These are phyloP conservation scores for Diaporthe sp. DNA, from an alignment of 2,329 filamentous ascomycete genomes.

Conservation along the genomic window DNA sequence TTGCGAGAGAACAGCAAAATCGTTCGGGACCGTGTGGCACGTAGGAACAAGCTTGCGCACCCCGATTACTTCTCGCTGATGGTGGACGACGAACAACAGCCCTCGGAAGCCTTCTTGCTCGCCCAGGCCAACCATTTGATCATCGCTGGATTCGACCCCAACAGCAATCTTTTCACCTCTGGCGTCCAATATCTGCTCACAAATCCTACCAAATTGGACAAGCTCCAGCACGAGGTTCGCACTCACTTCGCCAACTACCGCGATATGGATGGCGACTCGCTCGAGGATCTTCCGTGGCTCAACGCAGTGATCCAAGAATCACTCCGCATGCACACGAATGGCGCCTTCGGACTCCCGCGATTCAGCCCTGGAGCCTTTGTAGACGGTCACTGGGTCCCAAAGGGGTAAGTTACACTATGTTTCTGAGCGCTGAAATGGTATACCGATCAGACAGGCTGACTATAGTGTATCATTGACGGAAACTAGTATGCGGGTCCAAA, in stretches of 20 bases:
- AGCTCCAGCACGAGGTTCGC: neutral
- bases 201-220: neutral
- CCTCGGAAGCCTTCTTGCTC: neutral
- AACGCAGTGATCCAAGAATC: neutral
- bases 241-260: neutral
- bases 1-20: neutral
- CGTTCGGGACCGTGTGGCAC: neutral
- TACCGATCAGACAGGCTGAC: neutral
- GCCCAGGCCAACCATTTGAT: neutral
- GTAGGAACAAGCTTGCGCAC: neutral
- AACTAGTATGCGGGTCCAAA: neutral
- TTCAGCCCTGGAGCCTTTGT: neutral
- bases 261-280: neutral
- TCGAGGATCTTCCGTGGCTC: neutral
- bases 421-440: neutral
- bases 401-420: neutral
- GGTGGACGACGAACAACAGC: neutral
- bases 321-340: neutral
- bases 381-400: neutral
- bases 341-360: neutral
- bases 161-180: neutral
- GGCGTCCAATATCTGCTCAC: neutral
- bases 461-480: neutral
- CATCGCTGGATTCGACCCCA: neutral
- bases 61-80: constrained; percentile 7